Base-by-base conservation (phyloP, 345 rosid genomes). In the Arabis alpina region DNA sequence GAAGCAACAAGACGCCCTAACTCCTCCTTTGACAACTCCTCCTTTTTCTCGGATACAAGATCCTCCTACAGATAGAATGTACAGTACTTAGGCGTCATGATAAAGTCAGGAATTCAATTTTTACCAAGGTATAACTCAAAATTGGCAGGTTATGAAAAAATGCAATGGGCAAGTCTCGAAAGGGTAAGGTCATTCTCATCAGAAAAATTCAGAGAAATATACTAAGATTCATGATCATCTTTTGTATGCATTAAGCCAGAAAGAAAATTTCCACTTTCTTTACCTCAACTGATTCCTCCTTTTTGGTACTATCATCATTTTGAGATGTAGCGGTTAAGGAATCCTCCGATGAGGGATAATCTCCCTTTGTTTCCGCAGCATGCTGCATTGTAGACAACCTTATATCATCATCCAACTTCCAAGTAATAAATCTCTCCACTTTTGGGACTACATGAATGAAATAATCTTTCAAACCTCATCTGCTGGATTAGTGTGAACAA, bases 1-100 rank as follows among this genome's bases (percentile, higher is more conserved):
- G 98, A 95, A 36, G 94, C 98, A 76, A 95, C 86, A 72, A 87
- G 96, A 68, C 85, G 92, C 72, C 99, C 98, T 75, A 90, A 68
- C 80, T 95, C 96, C 76, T 88, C 99, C 78, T 81, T 90, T 45
- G 99, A 95, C 80, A 92, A 80, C 54, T 80, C 95, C 72, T 88
- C 83, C 49, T 80, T 63, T 55, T 59, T 85, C 74, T 83, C 88
- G 45, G 86, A 62, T 45, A 6, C 68, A 52, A 61, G 82, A 73
- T 50, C 76, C 60, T 63, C 89, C 93, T 87, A 73, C 66, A 42
- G 37, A 73, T 47, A 63, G 5, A 73, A 66, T 58, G 71, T 42
- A 49, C 30, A 53, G 53, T 43, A 65, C 70, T 19, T 40, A 10
- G 19, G 59, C 7, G 48, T 50, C 19, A 73, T 8, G 13, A 24